Percentiles rank a stretch among this genome's conserved stretches.
Evolutionary conservation across 179 eudicot species (phyloP).

Genomic region (Actinidia polygama): DNA sequence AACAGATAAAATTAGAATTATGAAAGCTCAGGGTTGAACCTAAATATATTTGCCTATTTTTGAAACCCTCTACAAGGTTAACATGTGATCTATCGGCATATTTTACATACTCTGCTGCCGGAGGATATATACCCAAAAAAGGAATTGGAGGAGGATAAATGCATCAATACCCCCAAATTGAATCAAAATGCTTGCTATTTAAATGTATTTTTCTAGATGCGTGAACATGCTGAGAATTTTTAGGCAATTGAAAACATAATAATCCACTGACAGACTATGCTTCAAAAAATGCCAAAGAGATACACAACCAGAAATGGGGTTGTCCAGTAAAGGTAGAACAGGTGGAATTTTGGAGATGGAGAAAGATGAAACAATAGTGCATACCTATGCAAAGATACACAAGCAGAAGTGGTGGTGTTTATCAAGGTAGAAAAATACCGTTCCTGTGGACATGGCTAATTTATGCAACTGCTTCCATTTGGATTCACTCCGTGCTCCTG

Average conservation of each 20-base stretch:
- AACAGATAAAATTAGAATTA: slow-evolving; percentile 1
- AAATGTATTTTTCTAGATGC: background rate
- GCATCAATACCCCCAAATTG: background rate
- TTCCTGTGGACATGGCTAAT: slow-evolving; percentile 94
- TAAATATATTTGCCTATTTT: slow-evolving; percentile 67
- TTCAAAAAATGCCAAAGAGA: background rate
- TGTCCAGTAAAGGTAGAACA: background rate
- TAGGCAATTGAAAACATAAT: background rate
- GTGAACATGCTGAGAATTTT: background rate
- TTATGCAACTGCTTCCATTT: slow-evolving; percentile 99
- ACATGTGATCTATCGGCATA: slow-evolving; percentile 67
- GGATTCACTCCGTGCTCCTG: slow-evolving; percentile 81
- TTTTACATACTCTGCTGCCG: slow-evolving; percentile 73
- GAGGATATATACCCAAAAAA: background rate
- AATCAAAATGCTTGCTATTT: background rate
- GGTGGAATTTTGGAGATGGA: background rate
- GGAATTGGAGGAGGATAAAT: background rate
- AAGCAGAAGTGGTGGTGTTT: too few relatives aligned
- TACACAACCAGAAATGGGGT: background rate
- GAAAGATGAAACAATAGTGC: background rate
- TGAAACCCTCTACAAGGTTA: slow-evolving; percentile 85
- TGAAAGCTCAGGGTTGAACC: background rate
- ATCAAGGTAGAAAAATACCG: slow-evolving; percentile 45
- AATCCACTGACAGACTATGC: background rate
- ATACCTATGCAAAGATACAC: too few relatives aligned